Evolutionary conservation across 140 eudicot species (phyloP).

Genomic region (Erigeron philadelphicus): DNA sequence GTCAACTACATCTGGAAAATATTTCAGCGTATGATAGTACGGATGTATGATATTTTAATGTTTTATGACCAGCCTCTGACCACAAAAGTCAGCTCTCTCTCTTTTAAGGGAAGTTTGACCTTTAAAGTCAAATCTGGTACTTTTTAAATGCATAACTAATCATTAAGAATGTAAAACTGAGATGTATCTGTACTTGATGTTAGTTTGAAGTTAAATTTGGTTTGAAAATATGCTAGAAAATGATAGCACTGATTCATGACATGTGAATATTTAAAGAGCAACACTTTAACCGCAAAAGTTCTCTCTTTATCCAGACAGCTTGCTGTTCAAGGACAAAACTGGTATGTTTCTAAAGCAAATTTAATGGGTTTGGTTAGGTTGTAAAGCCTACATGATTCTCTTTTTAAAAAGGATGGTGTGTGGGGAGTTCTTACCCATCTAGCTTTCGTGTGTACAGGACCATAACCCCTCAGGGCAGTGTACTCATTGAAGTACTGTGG

Average conservation of each 20-base stretch:
- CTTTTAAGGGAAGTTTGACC: neutral
- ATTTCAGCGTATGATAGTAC: neutral
- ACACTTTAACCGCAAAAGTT: neutral
- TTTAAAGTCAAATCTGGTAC: slow-evolving; percentile 21
- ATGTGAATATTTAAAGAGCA: neutral
- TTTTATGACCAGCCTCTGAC: neutral
- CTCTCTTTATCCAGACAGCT: neutral
- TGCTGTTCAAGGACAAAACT: neutral
- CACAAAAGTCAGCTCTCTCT: slow-evolving; percentile 21
- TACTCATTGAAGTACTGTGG: slow-evolving; percentile 96
- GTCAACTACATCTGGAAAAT: neutral
- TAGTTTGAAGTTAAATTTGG: neutral
- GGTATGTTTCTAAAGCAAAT: neutral
- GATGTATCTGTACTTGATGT: no score
- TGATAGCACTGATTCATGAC: neutral
- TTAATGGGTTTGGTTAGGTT: neutral
- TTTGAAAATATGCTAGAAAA: neutral
- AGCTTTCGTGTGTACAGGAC: slow-evolving; percentile 85
- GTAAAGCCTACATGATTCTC: neutral
- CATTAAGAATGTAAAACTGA: neutral
- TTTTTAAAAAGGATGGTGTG: neutral
- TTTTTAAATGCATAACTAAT: slow-evolving; percentile 8
- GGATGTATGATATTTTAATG: neutral
- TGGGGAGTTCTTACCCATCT: slow-evolving; percentile 67
- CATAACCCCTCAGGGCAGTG: slow-evolving; percentile 51